These are phyloP conservation scores for Emericellopsis cladophorae DNA, from an alignment of 2,329 filamentous ascomycete species.

Conservation along the genomic window DNA sequence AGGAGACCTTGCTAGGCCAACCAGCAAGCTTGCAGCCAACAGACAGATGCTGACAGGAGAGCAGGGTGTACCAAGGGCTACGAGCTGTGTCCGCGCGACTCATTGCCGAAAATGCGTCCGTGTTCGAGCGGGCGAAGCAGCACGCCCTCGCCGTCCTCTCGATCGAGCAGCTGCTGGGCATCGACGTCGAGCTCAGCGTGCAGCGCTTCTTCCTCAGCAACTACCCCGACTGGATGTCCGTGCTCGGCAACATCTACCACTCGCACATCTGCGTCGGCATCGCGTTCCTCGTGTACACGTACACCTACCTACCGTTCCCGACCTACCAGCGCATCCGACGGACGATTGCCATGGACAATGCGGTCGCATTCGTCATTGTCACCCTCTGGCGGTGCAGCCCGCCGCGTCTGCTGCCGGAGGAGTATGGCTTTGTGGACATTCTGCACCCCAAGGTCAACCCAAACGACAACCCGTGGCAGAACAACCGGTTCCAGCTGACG, in stretches of 20 bases:
- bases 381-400: slow-evolving; percentile 33
- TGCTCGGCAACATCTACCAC: slow-evolving; percentile 29
- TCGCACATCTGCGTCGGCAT: slow-evolving; percentile 31
- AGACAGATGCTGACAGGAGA: neutral
- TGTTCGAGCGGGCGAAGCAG: slow-evolving; percentile 21
- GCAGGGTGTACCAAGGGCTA: slow-evolving; percentile 27
- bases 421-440: slow-evolving; percentile 33
- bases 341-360: slow-evolving; percentile 32
- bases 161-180: slow-evolving; percentile 20
- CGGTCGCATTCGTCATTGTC: slow-evolving; percentile 32
- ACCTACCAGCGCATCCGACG: slow-evolving; percentile 29
- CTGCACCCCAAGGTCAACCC: slow-evolving; percentile 18
- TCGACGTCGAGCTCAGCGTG: slow-evolving; percentile 25
- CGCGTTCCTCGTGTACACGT: slow-evolving; percentile 32
- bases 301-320: slow-evolving; percentile 26
- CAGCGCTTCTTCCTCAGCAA: slow-evolving; percentile 25
- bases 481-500: slow-evolving; percentile 31
- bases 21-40: too few species aligned
- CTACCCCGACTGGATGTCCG: slow-evolving; percentile 20
- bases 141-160: slow-evolving; percentile 27
- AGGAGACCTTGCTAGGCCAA: too few species aligned
- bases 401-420: slow-evolving; percentile 29
- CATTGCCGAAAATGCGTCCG: slow-evolving; percentile 22
- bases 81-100: slow-evolving; percentile 26
- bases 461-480: slow-evolving; percentile 21